phyloP scores from a whole-genome alignment of 495 filamentous ascomycete species.

The Polyplosphaeria fusca region DNA sequence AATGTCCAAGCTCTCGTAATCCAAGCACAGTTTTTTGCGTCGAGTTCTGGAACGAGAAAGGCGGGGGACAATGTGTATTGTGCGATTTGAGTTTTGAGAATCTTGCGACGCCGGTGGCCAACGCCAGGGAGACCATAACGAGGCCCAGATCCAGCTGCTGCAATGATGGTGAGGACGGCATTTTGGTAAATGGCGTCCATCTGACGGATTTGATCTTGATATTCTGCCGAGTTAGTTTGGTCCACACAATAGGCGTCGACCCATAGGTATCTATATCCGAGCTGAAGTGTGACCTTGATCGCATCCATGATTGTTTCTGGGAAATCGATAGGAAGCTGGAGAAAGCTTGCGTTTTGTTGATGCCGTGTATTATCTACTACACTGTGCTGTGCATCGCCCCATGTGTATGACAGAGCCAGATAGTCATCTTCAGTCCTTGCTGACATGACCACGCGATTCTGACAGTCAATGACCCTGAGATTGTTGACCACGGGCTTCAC shows the following conservation, averaged over 20 bases:
- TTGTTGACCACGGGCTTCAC: background rate
- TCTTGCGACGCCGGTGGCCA: background rate
- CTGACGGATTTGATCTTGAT: constrained; percentile 1
- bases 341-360: background rate
- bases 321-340: background rate
- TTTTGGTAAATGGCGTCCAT: constrained; percentile 24
- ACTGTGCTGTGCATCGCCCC: background rate
- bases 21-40: background rate
- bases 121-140: constrained; percentile 14
- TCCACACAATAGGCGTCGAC: constrained; percentile 28
- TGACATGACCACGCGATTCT: background rate
- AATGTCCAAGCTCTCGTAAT: constrained; percentile 2
- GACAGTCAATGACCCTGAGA: background rate
- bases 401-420: background rate
- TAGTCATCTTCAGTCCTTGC: background rate
- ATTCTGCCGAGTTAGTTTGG: constrained; percentile 1
- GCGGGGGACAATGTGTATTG: background rate
- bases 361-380: background rate
- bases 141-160: background rate
- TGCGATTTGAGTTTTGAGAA: background rate
- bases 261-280: constrained; percentile 26
- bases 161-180: constrained; percentile 22
- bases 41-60: background rate
- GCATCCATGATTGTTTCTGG: constrained; percentile 13
- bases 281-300: constrained; percentile 1